These are phyloP conservation scores for Plantago major DNA, from an alignment of 257 asterid species.

Conservation along the genomic window DNA sequence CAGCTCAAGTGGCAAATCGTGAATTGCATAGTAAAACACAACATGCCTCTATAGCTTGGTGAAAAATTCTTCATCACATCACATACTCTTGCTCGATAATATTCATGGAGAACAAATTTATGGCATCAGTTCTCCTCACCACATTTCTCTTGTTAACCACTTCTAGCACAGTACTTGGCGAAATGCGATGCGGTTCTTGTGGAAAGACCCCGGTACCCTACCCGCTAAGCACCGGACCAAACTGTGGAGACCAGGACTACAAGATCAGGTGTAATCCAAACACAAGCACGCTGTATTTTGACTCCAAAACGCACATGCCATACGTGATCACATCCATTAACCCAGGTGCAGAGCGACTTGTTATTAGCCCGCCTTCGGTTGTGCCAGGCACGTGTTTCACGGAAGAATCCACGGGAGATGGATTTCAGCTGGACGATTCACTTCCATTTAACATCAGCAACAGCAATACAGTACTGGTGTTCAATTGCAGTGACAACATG, in stretches of 20 bases:
- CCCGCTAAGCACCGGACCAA: slow-evolving; percentile 50
- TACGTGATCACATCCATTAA: slow-evolving; percentile 28
- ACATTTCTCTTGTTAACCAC: slow-evolving; percentile 1
- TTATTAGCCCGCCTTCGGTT: slow-evolving; percentile 22
- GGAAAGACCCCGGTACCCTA: slow-evolving; percentile 53
- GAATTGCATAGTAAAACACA: not conserved
- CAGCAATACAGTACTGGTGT: slow-evolving; percentile 28
- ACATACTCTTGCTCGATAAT: not conserved
- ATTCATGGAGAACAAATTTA: slow-evolving; percentile 20
- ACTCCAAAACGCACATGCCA: slow-evolving; percentile 20
- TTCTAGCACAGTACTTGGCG: not conserved
- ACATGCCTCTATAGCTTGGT: not conserved
- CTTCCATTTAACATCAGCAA: slow-evolving; percentile 36
- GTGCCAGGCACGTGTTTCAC: not conserved
- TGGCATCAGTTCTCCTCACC: not conserved
- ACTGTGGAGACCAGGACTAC: slow-evolving; percentile 52
- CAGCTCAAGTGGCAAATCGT: not conserved
- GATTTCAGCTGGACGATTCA: slow-evolving; percentile 26
- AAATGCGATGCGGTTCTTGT: slow-evolving; percentile 39
- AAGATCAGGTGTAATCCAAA: slow-evolving; percentile 35
- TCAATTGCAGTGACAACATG: slow-evolving; percentile 40
- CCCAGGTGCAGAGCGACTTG: slow-evolving; percentile 23
- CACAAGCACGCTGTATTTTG: slow-evolving; percentile 23
- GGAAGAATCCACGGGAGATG: slow-evolving; percentile 18
- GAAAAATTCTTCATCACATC: not conserved